Evolutionary conservation across 306 rosid species (phyloP).

Genomic region (Sophora flavescens): DNA sequence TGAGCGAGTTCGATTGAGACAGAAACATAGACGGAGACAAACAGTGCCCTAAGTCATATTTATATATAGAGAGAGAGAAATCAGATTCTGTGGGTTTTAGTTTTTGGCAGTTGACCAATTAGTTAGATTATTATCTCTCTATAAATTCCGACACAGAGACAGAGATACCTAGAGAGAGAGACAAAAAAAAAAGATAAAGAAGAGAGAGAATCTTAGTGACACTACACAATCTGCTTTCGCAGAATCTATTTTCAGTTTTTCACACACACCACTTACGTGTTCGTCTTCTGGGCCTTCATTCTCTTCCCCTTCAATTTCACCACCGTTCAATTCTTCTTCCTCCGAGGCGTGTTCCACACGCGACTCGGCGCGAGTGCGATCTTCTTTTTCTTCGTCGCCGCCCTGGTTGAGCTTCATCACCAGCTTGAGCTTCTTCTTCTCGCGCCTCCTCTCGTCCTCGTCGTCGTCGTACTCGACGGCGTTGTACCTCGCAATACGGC

Average conservation of each 20-base stretch:
- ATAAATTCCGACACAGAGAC: slow-evolving; percentile 69
- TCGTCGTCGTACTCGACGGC: slow-evolving; percentile 77
- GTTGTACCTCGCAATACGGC: slow-evolving; percentile 84
- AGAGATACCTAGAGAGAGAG: slow-evolving; percentile 58
- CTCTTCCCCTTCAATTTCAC: slow-evolving; percentile 42
- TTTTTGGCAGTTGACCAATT: too few species aligned
- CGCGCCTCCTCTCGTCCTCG: slow-evolving; percentile 71
- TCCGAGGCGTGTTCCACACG: slow-evolving; percentile 57
- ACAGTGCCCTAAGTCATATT: too few species aligned
- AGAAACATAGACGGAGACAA: too few species aligned
- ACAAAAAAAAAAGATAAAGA: slow-evolving; percentile 52
- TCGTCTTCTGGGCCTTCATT: slow-evolving; percentile 45
- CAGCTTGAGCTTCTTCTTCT: slow-evolving; percentile 90
- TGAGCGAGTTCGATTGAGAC: too few species aligned
- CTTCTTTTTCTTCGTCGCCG: slow-evolving; percentile 55
- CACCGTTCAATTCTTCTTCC: slow-evolving; percentile 26
- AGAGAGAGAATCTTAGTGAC: slow-evolving; percentile 55
- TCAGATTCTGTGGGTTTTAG: too few species aligned
- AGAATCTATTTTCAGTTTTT: neutral
- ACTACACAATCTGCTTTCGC: neutral
- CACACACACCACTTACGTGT: slow-evolving; percentile 49
- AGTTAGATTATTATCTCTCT: too few species aligned
- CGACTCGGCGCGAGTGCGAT: slow-evolving; percentile 48
- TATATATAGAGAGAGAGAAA: too few species aligned
- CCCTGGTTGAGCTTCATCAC: slow-evolving; percentile 80